Evolutionary conservation across 2,329 filamentous ascomycete species (phyloP).

Genomic region (Phyllosticta paracitricarpa): DNA sequence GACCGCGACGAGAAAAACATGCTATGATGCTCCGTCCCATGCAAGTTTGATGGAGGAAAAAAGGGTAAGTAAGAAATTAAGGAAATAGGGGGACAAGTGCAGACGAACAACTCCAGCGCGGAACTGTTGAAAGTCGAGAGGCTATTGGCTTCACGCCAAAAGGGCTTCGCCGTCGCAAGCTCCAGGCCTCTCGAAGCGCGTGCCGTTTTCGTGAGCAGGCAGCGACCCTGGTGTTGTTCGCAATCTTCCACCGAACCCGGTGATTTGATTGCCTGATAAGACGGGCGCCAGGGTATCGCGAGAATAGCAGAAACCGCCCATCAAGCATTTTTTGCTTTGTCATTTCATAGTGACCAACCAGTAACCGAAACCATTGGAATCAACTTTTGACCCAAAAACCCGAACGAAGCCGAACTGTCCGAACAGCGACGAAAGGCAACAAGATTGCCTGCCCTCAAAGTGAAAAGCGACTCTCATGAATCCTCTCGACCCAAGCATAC

Average conservation of each 20-base stretch:
- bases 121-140: background rate
- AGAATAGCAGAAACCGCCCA: constrained; percentile 4
- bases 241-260: constrained; percentile 5
- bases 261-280: constrained; percentile 1
- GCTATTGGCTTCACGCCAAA: background rate
- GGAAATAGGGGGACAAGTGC: background rate
- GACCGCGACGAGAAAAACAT: constrained; percentile 10
- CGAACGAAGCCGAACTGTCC: background rate
- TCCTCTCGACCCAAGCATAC: background rate
- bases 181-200: background rate
- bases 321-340: constrained; percentile 5
- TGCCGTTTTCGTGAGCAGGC: background rate
- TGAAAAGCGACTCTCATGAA: background rate
- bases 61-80: background rate
- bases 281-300: constrained; percentile 9
- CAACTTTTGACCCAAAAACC: constrained; percentile 8
- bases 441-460: background rate
- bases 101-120: background rate
- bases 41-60: constrained; percentile 2
- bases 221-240: background rate
- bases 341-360: constrained; percentile 2
- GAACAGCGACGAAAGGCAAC: background rate
- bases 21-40: constrained; percentile 11
- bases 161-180: background rate
- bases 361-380: constrained; percentile 5